Conservation (phyloP, 2,329 filamentous ascomycete species). For the Trichoderma guizhouense region DNA sequence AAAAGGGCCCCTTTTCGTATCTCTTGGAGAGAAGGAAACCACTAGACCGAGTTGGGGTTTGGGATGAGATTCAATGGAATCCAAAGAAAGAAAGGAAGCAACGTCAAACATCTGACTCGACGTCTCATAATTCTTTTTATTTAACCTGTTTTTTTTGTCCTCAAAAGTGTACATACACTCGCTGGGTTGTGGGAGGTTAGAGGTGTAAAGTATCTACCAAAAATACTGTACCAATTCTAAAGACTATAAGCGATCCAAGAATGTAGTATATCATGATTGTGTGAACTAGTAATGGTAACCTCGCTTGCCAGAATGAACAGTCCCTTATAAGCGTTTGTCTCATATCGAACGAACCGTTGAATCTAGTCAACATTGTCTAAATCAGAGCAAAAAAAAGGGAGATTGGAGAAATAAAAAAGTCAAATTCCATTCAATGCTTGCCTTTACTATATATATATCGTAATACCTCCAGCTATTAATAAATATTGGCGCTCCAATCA, state of each 20-base stretch:
- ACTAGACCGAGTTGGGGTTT: background rate
- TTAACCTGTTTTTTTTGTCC: background rate
- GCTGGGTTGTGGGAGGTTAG: constrained; percentile 7
- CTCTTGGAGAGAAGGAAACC: background rate
- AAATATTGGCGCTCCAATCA: background rate
- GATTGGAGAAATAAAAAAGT: background rate
- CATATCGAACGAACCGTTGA: no score
- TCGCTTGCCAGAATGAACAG: background rate
- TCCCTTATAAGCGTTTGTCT: background rate
- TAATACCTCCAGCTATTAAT: constrained; percentile 6
- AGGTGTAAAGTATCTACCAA: constrained; percentile 13
- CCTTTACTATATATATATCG: constrained; percentile 9
- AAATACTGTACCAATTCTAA: constrained; percentile 15
- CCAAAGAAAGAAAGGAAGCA: background rate
- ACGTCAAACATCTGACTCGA: constrained; percentile 1
- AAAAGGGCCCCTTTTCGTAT: background rate
- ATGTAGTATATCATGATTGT: background rate
- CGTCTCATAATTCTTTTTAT: background rate
- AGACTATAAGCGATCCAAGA: background rate
- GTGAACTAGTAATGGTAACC: background rate
- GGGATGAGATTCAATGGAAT: background rate
- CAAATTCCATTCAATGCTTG: background rate
- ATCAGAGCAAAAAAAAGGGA: no score
- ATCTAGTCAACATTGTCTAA: background rate
- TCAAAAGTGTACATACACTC: constrained; percentile 19